Percentiles rank a stretch among this genome's conserved stretches.
Conservation (phyloP, 371 early-diverging fungal genomes). For the Mycotypha africana region DNA sequence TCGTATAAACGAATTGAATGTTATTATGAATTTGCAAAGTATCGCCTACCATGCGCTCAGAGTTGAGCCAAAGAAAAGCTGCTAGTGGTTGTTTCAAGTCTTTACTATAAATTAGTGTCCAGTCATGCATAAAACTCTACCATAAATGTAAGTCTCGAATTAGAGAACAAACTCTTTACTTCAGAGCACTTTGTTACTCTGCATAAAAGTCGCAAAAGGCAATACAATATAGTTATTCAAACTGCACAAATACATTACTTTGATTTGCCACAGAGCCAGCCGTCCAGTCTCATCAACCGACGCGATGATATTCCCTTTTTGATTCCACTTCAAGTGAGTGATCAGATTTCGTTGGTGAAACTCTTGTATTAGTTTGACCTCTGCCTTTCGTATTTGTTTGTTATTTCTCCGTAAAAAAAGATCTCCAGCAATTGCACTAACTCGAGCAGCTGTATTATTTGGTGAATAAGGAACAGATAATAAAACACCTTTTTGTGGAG, state of each 20-base stretch:
- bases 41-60: constrained; percentile 30
- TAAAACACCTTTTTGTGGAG: no score
- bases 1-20: no score
- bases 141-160: not conserved
- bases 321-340: constrained; percentile 41
- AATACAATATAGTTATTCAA: no score
- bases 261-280: constrained; percentile 35
- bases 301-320: constrained; percentile 35
- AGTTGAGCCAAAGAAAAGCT: constrained; percentile 38
- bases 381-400: constrained; percentile 18
- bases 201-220: no score
- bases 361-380: constrained; percentile 24
- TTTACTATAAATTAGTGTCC: constrained; percentile 22
- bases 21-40: not conserved
- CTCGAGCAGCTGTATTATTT: no score
- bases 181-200: not conserved
- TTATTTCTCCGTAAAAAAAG: no score
- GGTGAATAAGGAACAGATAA: no score
- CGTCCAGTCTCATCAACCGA: constrained; percentile 41
- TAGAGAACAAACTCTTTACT: not conserved
- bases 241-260: constrained; percentile 23
- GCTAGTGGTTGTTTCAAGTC: constrained; percentile 39
- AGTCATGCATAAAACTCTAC: constrained; percentile 29
- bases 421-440: constrained; percentile 29
- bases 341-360: constrained; percentile 34